Percentiles rank a stretch among this genome's conserved stretches.
Conservation (phyloP, 495 filamentous ascomycete genomes). For the Parathielavia appendiculata region DNA sequence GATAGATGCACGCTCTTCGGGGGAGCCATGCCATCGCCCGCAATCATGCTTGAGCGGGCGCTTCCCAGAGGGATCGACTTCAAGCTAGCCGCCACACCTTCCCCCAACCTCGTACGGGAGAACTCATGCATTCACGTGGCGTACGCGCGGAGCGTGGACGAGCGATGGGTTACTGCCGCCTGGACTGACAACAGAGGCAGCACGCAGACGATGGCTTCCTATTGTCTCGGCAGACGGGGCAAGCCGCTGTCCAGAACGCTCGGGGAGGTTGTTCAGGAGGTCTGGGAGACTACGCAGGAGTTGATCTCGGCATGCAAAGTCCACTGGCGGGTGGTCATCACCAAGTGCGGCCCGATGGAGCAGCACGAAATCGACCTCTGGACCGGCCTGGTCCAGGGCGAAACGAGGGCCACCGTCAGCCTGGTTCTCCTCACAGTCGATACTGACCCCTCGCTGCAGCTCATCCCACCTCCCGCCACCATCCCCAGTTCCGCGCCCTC, state of each 20-base stretch:
- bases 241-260: slow-evolving; percentile 51
- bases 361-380: slow-evolving; percentile 66
- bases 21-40: slow-evolving; percentile 54
- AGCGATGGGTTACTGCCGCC: slow-evolving; percentile 82
- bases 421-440: slow-evolving; percentile 63
- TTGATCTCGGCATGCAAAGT: slow-evolving; percentile 66
- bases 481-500: slow-evolving; percentile 38
- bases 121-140: slow-evolving; percentile 82
- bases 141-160: slow-evolving; percentile 74
- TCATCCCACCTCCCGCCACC: slow-evolving; percentile 50
- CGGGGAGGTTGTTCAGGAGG: slow-evolving; percentile 64
- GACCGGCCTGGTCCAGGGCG: slow-evolving; percentile 40
- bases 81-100: slow-evolving; percentile 61
- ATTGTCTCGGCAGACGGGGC: slow-evolving; percentile 66
- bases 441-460: slow-evolving; percentile 57
- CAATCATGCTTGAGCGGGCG: slow-evolving; percentile 68
- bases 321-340: slow-evolving; percentile 75
- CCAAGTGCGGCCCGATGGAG: slow-evolving; percentile 66
- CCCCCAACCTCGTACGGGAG: slow-evolving; percentile 71
- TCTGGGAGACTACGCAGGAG: slow-evolving; percentile 78
- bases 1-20: slow-evolving; percentile 66
- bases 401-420: slow-evolving; percentile 43
- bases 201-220: slow-evolving; percentile 71
- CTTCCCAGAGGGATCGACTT: slow-evolving; percentile 73
- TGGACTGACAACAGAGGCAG: slow-evolving; percentile 85